These are phyloP conservation scores for Lunularia cruciata DNA, from an alignment of 225 moss, liverwort and hornwort species.

Conservation along the genomic window DNA sequence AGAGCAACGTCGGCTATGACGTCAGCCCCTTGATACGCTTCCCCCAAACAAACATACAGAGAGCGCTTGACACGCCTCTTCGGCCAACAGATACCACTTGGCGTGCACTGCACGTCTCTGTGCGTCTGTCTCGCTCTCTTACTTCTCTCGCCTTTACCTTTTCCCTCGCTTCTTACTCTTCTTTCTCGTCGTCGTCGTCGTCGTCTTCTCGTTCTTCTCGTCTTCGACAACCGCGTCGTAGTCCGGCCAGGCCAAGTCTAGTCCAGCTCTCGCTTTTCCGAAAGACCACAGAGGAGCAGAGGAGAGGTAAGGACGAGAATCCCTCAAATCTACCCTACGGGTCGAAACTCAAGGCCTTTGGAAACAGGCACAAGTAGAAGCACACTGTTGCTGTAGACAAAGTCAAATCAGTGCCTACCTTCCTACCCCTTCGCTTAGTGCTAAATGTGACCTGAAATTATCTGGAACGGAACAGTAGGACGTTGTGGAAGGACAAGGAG, in stretches of 20 bases:
- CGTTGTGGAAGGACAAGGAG: too few relatives aligned
- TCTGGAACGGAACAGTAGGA: too few relatives aligned
- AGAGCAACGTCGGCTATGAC: constrained; percentile 3
- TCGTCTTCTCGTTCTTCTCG: not conserved
- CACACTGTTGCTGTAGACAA: too few relatives aligned
- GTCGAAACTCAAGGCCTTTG: too few relatives aligned
- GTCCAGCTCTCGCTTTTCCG: not conserved
- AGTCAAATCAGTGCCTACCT: too few relatives aligned
- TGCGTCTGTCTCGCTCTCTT: not conserved
- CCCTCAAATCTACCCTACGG: too few relatives aligned
- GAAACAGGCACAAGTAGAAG: too few relatives aligned
- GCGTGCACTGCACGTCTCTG: constrained; percentile 34
- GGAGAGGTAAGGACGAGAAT: too few relatives aligned
- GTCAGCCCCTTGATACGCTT: not conserved
- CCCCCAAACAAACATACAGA: constrained; percentile 18
- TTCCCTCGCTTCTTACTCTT: not conserved
- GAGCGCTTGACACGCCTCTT: constrained; percentile 25
- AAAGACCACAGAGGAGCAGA: not conserved
- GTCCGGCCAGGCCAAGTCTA: not conserved
- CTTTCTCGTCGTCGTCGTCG: not conserved
- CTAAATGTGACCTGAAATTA: too few relatives aligned
- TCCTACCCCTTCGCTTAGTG: too few relatives aligned
- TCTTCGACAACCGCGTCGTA: too few relatives aligned
- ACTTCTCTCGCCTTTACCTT: not conserved
- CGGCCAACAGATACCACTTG: constrained; percentile 30